A percentile compares a stretch with the other conserved stretches of the same genome.
phyloP scores from a whole-genome alignment of 352 stramenopile species.

The Phytophthora sp. region DNA sequence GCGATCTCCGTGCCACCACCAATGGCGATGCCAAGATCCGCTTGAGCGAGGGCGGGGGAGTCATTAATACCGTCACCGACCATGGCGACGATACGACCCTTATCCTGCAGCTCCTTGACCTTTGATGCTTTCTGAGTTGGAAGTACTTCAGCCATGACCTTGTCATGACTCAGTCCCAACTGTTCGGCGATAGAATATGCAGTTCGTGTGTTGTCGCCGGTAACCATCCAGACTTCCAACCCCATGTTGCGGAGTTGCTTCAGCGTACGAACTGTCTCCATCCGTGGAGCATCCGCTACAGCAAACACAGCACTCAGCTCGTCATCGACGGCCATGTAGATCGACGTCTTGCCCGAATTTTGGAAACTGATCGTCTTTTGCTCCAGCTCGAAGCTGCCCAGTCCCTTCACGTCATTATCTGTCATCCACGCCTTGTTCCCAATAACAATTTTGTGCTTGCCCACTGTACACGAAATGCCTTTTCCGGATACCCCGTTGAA shows the following conservation, averaged over 20 bases:
- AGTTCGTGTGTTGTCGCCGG: slow-evolving; percentile 95
- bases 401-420: slow-evolving; percentile 63
- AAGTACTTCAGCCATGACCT: slow-evolving; percentile 95
- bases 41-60: slow-evolving; percentile 95
- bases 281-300: slow-evolving; percentile 83
- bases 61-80: slow-evolving; percentile 99
- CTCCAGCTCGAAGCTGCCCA: slow-evolving; percentile 53
- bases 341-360: slow-evolving; percentile 91
- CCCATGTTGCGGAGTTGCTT: slow-evolving; percentile 85
- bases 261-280: slow-evolving; percentile 88
- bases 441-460: slow-evolving; percentile 72
- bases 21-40: slow-evolving; percentile 96
- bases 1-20: slow-evolving; percentile 96
- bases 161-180: slow-evolving; percentile 85
- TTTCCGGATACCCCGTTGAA: slow-evolving; percentile 87
- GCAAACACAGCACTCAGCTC: slow-evolving; percentile 74
- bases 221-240: slow-evolving; percentile 97
- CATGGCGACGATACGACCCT: slow-evolving; percentile 92
- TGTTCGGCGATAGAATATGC: slow-evolving; percentile 91
- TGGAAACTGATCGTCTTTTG: slow-evolving; percentile 65
- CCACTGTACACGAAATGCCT: slow-evolving; percentile 76
- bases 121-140: slow-evolving; percentile 93
- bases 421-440: slow-evolving; percentile 91
- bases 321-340: slow-evolving; percentile 90
- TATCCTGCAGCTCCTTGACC: slow-evolving; percentile 88